phyloP scores from a whole-genome alignment of 371 early-diverging fungal species.

The Actinomortierella wolfii region DNA sequence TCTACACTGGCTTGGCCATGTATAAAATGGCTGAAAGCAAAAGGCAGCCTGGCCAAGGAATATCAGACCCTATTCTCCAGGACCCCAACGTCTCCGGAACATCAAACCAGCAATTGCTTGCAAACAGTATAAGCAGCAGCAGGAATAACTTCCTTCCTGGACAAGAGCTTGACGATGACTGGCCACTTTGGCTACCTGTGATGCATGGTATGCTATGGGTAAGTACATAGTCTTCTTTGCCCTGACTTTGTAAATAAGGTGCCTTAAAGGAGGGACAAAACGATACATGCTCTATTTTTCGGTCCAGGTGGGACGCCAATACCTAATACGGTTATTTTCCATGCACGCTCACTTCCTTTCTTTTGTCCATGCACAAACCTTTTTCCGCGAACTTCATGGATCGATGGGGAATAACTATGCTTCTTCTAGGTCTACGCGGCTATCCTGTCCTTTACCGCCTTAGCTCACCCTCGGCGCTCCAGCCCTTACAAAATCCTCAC shows the following conservation, averaged over 20 bases:
- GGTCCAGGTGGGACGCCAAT: no score
- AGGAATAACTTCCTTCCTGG: background rate
- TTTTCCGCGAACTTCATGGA: no score
- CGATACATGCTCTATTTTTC: no score
- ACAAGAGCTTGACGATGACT: slow-evolving; percentile 22
- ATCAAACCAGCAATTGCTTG: background rate
- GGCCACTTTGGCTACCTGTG: slow-evolving; percentile 45
- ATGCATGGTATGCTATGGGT: slow-evolving; percentile 48
- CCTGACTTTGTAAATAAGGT: background rate
- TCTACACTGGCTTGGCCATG: slow-evolving; percentile 27
- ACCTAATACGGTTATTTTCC: no score
- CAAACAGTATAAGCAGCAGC: no score
- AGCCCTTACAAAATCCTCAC: slow-evolving; percentile 33
- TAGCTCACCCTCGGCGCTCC: slow-evolving; percentile 41
- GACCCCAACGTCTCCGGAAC: slow-evolving; percentile 4
- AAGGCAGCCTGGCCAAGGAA: no score
- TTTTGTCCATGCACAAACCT: background rate
- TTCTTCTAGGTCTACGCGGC: slow-evolving; percentile 26
- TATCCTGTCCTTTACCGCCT: slow-evolving; percentile 36
- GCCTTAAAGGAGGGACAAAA: no score
- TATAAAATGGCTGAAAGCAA: slow-evolving; percentile 6
- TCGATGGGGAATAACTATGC: no score
- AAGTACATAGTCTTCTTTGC: slow-evolving; percentile 3
- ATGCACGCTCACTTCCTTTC: background rate
- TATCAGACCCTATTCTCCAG: background rate